Evolutionary conservation across 2,329 filamentous ascomycete genomes (phyloP), one percentile per base, ranked within the genome.

Genomic region (Hypoxylon sp.): DNA sequence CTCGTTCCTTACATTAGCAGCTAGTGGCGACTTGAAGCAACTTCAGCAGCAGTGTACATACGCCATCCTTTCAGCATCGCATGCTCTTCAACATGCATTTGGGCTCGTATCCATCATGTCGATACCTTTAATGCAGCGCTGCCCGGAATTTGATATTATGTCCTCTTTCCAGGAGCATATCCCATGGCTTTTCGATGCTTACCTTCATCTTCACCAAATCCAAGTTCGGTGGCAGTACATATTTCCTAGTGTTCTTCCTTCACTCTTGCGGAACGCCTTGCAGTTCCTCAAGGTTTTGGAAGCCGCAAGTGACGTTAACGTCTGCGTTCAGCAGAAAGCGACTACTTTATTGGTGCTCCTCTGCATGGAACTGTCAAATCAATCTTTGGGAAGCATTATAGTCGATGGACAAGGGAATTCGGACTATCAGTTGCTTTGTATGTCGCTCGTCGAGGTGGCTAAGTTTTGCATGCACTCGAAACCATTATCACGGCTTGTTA

Each of bases 161-260:
- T 74, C 77, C 14, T 76, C 76, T 62, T 81, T 82, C 53, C 77
- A 76, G 17, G 83, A 83, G 66, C 79, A 79, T 63, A 75, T 80
- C 0, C 79, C 82, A 11, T 87, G 85, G 85, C 75, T 87, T 11
- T 75, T 87, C 63, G 86, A 88, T 72, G 80, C 80, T 5, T 76
- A 83, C 68, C 78, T 83, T 36, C 79, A 81, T 45, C 74, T 87
- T 30, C 79, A 82, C 53, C 73, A 78, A 19, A 74, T 79, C 10
- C 81, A 83, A 63, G 79, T 77, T 30, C 75, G 76, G 67, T 81
- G 82, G 78, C 77, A 78, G 38, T 58, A 74, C 41, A 38, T 72
- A 49, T 72, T 73, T 60, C 75, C 75, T 14, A 74, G 70, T 38
- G 77, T 78, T 19, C 72, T 82, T 3, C 71, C 80, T 7, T 67